Evolutionary conservation across 306 rosid genomes (phyloP).

Genomic region (Vigna angularis): DNA sequence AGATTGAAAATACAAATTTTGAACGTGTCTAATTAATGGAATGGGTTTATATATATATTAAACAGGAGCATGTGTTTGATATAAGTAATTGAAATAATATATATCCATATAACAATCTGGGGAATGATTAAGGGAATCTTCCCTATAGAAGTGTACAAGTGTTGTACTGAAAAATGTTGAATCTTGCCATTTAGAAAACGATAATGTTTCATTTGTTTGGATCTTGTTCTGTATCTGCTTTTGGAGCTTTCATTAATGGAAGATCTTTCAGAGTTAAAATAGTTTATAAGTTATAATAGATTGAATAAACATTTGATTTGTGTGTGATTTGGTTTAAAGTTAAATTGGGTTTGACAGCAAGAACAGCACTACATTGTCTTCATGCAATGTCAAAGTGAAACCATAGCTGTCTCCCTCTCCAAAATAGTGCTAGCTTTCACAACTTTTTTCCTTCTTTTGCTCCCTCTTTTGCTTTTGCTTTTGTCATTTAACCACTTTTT

Average conservation of each 20-base stretch:
- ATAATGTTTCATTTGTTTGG: background rate
- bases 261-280: background rate
- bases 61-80: background rate
- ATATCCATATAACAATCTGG: background rate
- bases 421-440: conserved; percentile 56
- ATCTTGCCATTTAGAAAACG: conserved; percentile 33
- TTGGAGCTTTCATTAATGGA: background rate
- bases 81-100: conserved; percentile 10
- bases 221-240: background rate
- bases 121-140: conserved; percentile 32
- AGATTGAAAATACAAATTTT: background rate
- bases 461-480: conserved; percentile 37
- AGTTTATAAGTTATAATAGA: no score
- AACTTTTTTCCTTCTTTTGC: conserved; percentile 34
- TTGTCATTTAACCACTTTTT: conserved; percentile 34
- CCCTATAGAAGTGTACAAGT: conserved; percentile 8
- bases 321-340: conserved; percentile 35
- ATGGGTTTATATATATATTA: background rate
- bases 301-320: no score
- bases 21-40: background rate
- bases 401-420: conserved; percentile 51
- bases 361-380: conserved; percentile 19
- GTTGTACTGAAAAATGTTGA: conserved; percentile 35
- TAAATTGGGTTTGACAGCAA: conserved; percentile 45
- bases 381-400: conserved; percentile 59